A percentile compares a stretch with the other conserved stretches of the same genome.
phyloP scores from a whole-genome alignment of 164 flowering plant genomes.

The Santalum album region DNA sequence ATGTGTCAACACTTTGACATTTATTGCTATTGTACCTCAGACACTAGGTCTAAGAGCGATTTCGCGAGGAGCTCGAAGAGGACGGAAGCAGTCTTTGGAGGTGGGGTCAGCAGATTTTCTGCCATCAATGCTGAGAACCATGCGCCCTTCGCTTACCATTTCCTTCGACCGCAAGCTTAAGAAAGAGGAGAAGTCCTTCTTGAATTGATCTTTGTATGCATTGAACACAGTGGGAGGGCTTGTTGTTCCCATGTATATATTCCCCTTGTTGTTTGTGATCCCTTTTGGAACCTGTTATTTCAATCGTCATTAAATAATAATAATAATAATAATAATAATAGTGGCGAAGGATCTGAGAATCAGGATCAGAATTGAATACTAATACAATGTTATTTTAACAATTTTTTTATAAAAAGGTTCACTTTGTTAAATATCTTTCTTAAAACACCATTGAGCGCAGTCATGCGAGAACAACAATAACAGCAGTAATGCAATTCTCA shows the following conservation, averaged over 20 bases:
- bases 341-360: too few species aligned
- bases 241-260: slow-evolving; percentile 1
- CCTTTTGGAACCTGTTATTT: slow-evolving; percentile 3
- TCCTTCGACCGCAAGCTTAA: slow-evolving; percentile 1
- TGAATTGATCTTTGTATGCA: not conserved
- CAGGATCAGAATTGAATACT: too few species aligned
- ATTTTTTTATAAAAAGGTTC: too few species aligned
- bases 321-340: not conserved
- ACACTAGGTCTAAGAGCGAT: too few species aligned
- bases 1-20: too few species aligned
- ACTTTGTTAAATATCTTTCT: too few species aligned
- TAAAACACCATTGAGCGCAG: too few species aligned
- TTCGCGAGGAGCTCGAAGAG: too few species aligned
- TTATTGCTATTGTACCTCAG: too few species aligned
- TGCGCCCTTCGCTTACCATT: not conserved
- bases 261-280: slow-evolving; percentile 3
- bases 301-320: not conserved
- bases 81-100: not conserved
- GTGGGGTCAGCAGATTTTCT: slow-evolving; percentile 3
- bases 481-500: too few species aligned
- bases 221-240: slow-evolving; percentile 2
- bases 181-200: slow-evolving; percentile 6
- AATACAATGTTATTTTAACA: too few species aligned
- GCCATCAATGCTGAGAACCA: not conserved
- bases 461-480: too few species aligned